phyloP scores from a whole-genome alignment of 225 moss, liverwort and hornwort genomes.

The Physcomitrellopsis africana region DNA sequence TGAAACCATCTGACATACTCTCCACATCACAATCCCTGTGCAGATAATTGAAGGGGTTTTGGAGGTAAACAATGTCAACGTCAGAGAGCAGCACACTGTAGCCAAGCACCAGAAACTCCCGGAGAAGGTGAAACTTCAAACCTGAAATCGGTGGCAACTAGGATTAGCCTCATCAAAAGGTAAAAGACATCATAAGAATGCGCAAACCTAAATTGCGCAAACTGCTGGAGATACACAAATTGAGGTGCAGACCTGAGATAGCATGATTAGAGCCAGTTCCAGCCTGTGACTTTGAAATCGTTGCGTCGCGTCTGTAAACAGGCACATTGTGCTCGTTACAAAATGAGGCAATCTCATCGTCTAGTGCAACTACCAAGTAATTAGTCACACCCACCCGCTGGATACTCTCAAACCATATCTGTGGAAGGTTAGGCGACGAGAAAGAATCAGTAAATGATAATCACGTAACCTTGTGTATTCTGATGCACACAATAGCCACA shows the following conservation, averaged over 20 bases:
- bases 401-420: constrained; percentile 91
- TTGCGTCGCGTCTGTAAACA: constrained; percentile 81
- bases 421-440: constrained; percentile 17
- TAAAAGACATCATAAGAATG: not conserved
- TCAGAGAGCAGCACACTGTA: constrained; percentile 92
- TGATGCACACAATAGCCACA: not conserved
- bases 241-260: constrained; percentile 62
- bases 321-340: constrained; percentile 72
- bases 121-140: constrained; percentile 90
- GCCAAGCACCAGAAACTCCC: constrained; percentile 91
- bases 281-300: constrained; percentile 64
- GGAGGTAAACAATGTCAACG: constrained; percentile 86
- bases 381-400: constrained; percentile 77
- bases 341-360: constrained; percentile 77
- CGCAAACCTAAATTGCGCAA: too few species aligned
- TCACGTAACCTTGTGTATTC: not conserved
- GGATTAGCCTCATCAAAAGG: not conserved
- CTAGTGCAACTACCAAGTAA: constrained; percentile 86
- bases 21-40: constrained; percentile 89
- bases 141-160: constrained; percentile 45
- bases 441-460: not conserved
- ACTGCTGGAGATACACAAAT: not conserved
- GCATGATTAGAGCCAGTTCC: constrained; percentile 88
- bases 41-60: constrained; percentile 80
- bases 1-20: constrained; percentile 85